Conservation (phyloP, 2,329 filamentous ascomycete species). For the Penicillium digitatum region DNA sequence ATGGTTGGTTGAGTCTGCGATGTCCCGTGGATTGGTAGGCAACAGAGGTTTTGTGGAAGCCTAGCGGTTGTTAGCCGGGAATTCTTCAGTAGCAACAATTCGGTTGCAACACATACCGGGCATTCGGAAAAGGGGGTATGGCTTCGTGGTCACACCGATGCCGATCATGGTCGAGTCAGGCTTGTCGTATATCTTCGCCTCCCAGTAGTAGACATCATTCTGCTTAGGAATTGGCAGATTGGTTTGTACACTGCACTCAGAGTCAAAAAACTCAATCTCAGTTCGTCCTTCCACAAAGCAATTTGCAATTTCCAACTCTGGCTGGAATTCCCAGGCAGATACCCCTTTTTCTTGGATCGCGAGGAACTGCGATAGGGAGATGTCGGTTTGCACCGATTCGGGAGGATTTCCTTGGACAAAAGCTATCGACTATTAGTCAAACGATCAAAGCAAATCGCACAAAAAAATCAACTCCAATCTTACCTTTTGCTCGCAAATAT, state of each 20-base stretch:
- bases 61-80: slow-evolving; percentile 43
- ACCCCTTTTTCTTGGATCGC: slow-evolving; percentile 99
- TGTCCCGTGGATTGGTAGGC: slow-evolving; percentile 86
- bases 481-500: slow-evolving; percentile 93
- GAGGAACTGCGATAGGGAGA: slow-evolving; percentile 93
- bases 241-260: slow-evolving; percentile 93
- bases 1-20: slow-evolving; percentile 89
- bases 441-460: slow-evolving; percentile 4
- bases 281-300: slow-evolving; percentile 96
- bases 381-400: slow-evolving; percentile 92
- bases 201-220: slow-evolving; percentile 99
- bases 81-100: not conserved
- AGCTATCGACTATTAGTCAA: slow-evolving; percentile 51
- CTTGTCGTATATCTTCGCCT: slow-evolving; percentile 97
- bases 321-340: slow-evolving; percentile 99
- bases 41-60: slow-evolving; percentile 87
- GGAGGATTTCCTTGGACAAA: slow-evolving; percentile 92
- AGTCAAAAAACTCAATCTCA: slow-evolving; percentile 98
- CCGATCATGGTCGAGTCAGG: slow-evolving; percentile 81
- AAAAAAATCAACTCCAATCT: not conserved
- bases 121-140: slow-evolving; percentile 88
- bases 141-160: slow-evolving; percentile 94
- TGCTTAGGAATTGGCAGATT: slow-evolving; percentile 97
- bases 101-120: slow-evolving; percentile 64
- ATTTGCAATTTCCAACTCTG: slow-evolving; percentile 97